Base-by-base conservation (phyloP, 2,329 filamentous ascomycete species). In the Pseudogymnoascus sp. region DNA sequence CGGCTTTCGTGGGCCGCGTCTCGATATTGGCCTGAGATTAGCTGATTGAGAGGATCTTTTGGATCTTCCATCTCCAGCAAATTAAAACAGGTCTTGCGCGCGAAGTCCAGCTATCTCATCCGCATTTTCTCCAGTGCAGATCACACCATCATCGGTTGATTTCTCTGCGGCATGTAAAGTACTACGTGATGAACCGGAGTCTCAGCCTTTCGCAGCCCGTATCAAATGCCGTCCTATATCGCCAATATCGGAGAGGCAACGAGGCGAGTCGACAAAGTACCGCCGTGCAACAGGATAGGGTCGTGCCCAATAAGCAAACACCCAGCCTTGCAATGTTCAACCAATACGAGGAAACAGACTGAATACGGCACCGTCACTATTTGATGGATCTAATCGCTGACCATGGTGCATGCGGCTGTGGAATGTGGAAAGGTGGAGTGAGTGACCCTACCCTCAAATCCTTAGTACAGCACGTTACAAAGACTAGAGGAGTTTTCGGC, bases 281-380 rank as follows among this genome's bases (percentile, higher is more conserved):
- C 28, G n/a, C 50, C 28, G 50, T 56, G 50, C n/a, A 19, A 56
- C 50, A 56, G 10, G 50, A 56, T 6, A 56, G 50, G 50, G 50
- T 56, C 50, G 50, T 56, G 50, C 28, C 50, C 50, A 56, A 56
- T 56, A 56, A 56, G 50, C 50, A 56, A 56, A 56, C 50, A 33
- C 50, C 10, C 28, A 31, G 26, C 50, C 50, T 56, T 56, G 26
- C 50, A 19, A 10, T n/a, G n/a, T 33, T 14, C 28, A 56, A 33
- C 50, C 16, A 56, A 56, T 56, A 50, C 43, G 43, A 56, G 28
- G 28, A 6, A 19, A 33, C n/a, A 19, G 50, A 33, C 50, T 19
- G 50, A 33, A 56, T 56, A 56, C 50, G 50, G 16, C 50, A 33
- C 26, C 50, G 16, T 56, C 28, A 56, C n/a, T 56, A 33, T 33